These are phyloP conservation scores for Suillus americanus DNA, from an alignment of 768 basidiomycete genomes.

Conservation along the genomic window DNA sequence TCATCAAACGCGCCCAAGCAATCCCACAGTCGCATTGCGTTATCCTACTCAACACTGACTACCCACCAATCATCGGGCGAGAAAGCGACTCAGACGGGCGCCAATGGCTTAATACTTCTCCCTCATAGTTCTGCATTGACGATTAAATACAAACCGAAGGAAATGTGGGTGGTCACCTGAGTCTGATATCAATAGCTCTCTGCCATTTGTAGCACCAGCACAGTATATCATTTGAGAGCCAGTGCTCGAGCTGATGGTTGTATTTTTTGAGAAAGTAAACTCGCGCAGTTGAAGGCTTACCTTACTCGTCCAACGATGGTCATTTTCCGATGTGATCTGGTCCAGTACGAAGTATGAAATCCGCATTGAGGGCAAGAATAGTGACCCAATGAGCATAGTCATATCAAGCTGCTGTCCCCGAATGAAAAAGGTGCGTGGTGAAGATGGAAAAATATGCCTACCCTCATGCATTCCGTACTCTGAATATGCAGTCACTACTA, in stretches of 20 bases:
- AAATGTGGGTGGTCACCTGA: no score
- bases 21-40: constrained; percentile 90
- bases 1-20: constrained; percentile 48
- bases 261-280: not conserved
- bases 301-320: constrained; percentile 80
- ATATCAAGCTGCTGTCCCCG: constrained; percentile 82
- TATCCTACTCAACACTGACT: constrained; percentile 74
- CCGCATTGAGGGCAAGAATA: constrained; percentile 91
- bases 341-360: constrained; percentile 91
- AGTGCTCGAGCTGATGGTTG: constrained; percentile 62
- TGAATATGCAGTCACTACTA: constrained; percentile 89
- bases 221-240: constrained; percentile 76
- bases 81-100: no score
- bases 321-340: constrained; percentile 86
- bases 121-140: no score
- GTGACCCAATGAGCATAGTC: constrained; percentile 55
- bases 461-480: constrained; percentile 63
- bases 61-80: no score
- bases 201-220: constrained; percentile 57
- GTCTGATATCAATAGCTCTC: constrained; percentile 37
- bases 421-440: constrained; percentile 1
- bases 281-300: constrained; percentile 36
- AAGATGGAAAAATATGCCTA: constrained; percentile 31
- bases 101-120: no score
- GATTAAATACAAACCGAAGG: no score